These are phyloP conservation scores for Cadophora gregata DNA, from an alignment of 2,329 filamentous ascomycete species.

Conservation along the genomic window DNA sequence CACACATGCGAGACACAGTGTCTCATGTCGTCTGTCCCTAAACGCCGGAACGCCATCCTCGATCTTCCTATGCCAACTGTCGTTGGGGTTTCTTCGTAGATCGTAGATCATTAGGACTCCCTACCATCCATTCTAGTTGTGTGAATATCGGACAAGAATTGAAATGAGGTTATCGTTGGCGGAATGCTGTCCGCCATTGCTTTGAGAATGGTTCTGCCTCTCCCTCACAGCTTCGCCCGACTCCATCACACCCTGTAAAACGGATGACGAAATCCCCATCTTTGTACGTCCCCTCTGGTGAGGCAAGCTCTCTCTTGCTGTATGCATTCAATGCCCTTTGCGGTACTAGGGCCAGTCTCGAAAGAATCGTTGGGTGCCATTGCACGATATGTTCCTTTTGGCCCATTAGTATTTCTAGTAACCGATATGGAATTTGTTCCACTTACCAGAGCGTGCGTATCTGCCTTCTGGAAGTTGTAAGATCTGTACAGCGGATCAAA, in stretches of 20 bases:
- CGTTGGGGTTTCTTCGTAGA: conserved; percentile 29
- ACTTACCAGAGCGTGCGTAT: conserved; percentile 85
- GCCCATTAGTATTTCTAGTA: conserved; percentile 17
- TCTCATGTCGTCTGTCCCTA: conserved; percentile 19
- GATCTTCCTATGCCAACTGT: conserved; percentile 24
- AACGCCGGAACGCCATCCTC: conserved; percentile 39
- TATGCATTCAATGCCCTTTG: conserved; percentile 87
- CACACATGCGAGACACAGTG: conserved; percentile 23
- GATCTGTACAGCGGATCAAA: conserved; percentile 91
- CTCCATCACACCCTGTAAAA: conserved; percentile 74
- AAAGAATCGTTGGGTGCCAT: conserved; percentile 96
- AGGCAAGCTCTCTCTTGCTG: conserved; percentile 49
- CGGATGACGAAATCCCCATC: conserved; percentile 86
- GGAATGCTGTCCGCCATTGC: conserved; percentile 44
- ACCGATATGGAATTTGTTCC: background rate
- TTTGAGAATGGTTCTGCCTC: conserved; percentile 59
- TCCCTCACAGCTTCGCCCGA: conserved; percentile 68
- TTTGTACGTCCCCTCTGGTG: conserved; percentile 68
- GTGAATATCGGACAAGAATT: conserved; percentile 20
- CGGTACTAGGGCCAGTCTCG: conserved; percentile 87
- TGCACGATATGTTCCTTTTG: conserved; percentile 82
- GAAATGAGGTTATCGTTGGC: conserved; percentile 33
- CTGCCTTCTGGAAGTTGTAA: conserved; percentile 97
- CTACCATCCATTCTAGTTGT: conserved; percentile 30
- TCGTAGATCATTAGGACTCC: conserved; percentile 39